Conservation (phyloP, 495 filamentous ascomycete genomes). For the Penicillium psychrofluorescens region DNA sequence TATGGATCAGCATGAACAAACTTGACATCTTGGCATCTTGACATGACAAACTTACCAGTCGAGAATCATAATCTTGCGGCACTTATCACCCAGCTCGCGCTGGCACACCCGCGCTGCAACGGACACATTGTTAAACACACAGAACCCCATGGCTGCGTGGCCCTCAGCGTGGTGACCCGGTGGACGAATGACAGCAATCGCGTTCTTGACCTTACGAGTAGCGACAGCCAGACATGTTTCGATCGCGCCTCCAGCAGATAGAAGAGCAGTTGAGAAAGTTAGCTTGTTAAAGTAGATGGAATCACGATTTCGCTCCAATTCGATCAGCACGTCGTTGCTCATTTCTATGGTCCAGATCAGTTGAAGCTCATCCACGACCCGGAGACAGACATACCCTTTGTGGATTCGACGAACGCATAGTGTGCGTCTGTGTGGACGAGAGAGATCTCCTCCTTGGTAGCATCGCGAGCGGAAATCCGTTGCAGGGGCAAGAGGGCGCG, state of each 20-base stretch:
- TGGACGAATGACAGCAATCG: conserved; percentile 88
- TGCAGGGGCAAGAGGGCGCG: conserved; percentile 57
- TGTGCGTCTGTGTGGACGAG: conserved; percentile 69
- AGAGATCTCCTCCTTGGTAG: conserved; percentile 67
- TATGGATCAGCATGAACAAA: conserved; percentile 16
- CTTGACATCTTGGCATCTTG: neutral
- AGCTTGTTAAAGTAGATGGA: conserved; percentile 85
- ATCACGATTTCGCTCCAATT: conserved; percentile 58
- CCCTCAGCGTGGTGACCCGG: conserved; percentile 93
- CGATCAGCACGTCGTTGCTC: conserved; percentile 54
- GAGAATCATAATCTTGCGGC: conserved; percentile 83
- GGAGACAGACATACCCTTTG: conserved; percentile 36
- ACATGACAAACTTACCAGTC: conserved; percentile 80
- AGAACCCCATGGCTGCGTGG: conserved; percentile 83
- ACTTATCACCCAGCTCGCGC: conserved; percentile 61
- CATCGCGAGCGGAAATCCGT: conserved; percentile 68
- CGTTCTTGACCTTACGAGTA: conserved; percentile 74
- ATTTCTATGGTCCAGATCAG: conserved; percentile 30
- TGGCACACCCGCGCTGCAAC: conserved; percentile 83
- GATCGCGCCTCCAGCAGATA: conserved; percentile 92
- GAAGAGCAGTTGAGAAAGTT: conserved; percentile 69
- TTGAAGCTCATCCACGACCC: neutral
- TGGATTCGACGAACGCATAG: conserved; percentile 64
- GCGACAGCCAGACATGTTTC: conserved; percentile 87
- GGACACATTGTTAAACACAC: conserved; percentile 93